Evolutionary conservation across 2,329 filamentous ascomycete genomes (phyloP), one percentile per base, ranked within the genome.

Genomic region (Colletotrichum orbiculare): DNA sequence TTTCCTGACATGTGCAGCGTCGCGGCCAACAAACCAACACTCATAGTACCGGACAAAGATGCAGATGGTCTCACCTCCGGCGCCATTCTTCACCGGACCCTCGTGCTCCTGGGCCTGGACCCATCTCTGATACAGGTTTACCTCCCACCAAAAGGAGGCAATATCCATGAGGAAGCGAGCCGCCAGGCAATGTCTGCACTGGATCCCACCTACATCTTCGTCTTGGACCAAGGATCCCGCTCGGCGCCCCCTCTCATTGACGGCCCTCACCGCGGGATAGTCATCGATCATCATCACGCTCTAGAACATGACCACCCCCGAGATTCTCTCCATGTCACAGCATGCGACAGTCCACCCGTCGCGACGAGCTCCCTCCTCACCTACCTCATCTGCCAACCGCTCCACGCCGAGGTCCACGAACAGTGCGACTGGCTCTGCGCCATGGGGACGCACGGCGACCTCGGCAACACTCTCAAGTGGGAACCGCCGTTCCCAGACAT

Each of bases 31-130:
- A 80, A 85, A 60, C 79, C 76, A 41, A 85, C 84, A 1, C 74
- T 91, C 15, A 87, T 92, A 12, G 81, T 91, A 0, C 89, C 89
- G 0, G 89, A 91, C 71, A 91, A 91, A 71, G 89, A 91, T 69
- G 88, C 88, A 3, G 89, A 91, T 73, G 89, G 89, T 0, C 77
- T 92, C 3, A 85, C 85, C 2, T 86, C 89, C 2, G 89, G 89
- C 1, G 84, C 85, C 1, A 91, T 91, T 37, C 73, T 91, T 2
- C 79, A 86, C 60, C 85, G 83, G 59, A 90, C 88, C 0, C 78
- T 91, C 4, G 74, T 83, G 2, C 75, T 85, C 2, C 82, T 91
- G 0, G 89, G 89, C 2, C 79, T 91, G 1, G 73, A 83, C 9
- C 68, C 79, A 8, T 74, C 79, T 7, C 75, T 84, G 1, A 87